These are phyloP conservation scores for Fusarium luffae DNA, from an alignment of 2,329 filamentous ascomycete genomes.

Conservation along the genomic window DNA sequence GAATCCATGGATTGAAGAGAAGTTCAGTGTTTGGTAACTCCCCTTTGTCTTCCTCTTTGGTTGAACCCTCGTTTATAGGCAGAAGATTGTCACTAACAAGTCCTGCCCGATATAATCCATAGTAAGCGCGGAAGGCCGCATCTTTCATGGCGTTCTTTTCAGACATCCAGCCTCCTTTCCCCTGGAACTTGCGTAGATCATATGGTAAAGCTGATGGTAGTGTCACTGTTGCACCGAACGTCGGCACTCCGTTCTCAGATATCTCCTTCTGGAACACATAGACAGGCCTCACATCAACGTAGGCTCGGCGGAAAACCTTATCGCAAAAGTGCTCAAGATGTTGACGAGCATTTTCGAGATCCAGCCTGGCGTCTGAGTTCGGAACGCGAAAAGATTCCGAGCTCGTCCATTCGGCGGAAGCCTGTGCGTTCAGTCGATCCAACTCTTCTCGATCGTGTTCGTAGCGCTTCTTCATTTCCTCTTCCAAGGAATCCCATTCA, in stretches of 20 bases:
- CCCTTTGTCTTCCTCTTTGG: conserved; percentile 52
- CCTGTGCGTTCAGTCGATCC: conserved; percentile 58
- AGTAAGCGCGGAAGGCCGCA: conserved; percentile 84
- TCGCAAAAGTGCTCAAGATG: conserved; percentile 87
- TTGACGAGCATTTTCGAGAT: conserved; percentile 76
- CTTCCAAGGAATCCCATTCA: conserved; percentile 75
- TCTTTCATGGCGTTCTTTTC: conserved; percentile 82
- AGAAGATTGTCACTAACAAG: conserved; percentile 83
- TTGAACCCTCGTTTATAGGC: conserved; percentile 64
- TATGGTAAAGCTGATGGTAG: conserved; percentile 77
- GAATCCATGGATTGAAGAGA: conserved; percentile 60
- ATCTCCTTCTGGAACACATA: conserved; percentile 65
- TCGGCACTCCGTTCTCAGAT: conserved; percentile 28
- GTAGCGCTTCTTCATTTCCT: conserved; percentile 77
- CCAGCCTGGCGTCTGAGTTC: conserved; percentile 70
- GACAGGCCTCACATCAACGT: conserved; percentile 73
- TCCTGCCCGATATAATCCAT: conserved; percentile 73
- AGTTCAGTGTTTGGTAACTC: conserved; percentile 50
- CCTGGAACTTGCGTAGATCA: conserved; percentile 44
- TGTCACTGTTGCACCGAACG: conserved; percentile 69
- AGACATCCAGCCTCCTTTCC: conserved; percentile 68
- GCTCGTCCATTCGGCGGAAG: conserved; percentile 53
- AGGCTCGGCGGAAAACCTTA: conserved; percentile 66
- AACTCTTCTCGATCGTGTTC: conserved; percentile 69
- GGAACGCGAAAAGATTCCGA: conserved; percentile 51